Base-by-base conservation (phyloP, 768 basidiomycete genomes). In the Phallus indusiatus region DNA sequence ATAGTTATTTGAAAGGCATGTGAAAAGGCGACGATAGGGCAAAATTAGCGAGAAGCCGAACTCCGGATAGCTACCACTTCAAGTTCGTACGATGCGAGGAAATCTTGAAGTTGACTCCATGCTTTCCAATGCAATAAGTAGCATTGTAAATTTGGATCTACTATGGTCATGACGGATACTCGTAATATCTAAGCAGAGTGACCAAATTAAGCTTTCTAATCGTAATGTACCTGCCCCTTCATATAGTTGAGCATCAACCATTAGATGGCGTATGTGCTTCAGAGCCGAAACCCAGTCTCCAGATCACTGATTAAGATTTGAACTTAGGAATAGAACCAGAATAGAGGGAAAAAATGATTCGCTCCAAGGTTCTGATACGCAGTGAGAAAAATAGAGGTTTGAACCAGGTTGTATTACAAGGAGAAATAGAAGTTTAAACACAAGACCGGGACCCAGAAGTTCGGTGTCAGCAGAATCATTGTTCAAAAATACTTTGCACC, bases 71-170 rank as follows among this genome's bases (percentile, higher is more conserved):
- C 48, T 5, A 59, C 34, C n/a, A n/a, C n/a, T n/a, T n/a, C n/a
- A n/a, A n/a, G n/a, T 33, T 63, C 59, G 54, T 56, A 63, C 7
- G 62, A 50, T 11, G 46, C n/a, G 4, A 63, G n/a, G 62, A 22
- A 5, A 55, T 42, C 36, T 60, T 63, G 54, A 60, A 63, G 46
- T 63, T 42, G 6, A 63, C 21, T 8, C 62, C 62, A 63, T 33
- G 59, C 62, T 42, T 28, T 28, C 28, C 28, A 20, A 42, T 21
- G 42, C 21, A 22, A 42, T 24, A 46, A 34, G 20, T 54, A n/a
- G 4, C 59, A 52, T 72, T 75, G 55, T 79, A 77, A 11, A 78
- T 71, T n/a, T n/a, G n/a, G n/a, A n/a, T n/a, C n/a, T n/a, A n/a
- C n/a, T 60, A 80, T 72, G 14, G 61, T 56, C 0, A 70, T 76